Base-by-base conservation (phyloP, 176 grass and related monocot genomes). In the Triticum monococcum region DNA sequence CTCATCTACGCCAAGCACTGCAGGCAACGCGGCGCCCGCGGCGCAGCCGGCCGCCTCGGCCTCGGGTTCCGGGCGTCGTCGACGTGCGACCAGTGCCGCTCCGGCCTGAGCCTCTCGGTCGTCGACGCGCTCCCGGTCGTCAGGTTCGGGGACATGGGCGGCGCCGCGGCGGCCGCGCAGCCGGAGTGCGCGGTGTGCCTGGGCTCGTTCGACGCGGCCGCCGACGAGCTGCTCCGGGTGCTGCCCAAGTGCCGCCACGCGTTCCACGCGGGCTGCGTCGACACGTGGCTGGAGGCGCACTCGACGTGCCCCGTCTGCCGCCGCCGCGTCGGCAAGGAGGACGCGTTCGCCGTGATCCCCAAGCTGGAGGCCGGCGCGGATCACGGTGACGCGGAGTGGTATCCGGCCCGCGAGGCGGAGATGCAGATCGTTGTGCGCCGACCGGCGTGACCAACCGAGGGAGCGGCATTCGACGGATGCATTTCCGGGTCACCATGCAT, bases 181-280 rank as follows among this genome's bases (percentile, higher is more conserved):
- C 74, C 77, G 1, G 85, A 88, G 70, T 93, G 88, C 88, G 85
- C 88, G 5, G 88, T 90, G 48, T 93, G 91, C 82, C 78, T 86
- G 5, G 85, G 40, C 43, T 4, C 75, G 68, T 88, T 90, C 82
- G 46, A 73, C 79, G 72, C 82, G 5, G 88, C 72, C 4, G 45
- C 72, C 14, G 72, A 52, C n/a, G 91, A 88, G 86, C 65, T 83
- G 36, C 60, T 90, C 72, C 86, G 91, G 20, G 88, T 91, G 28
- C 68, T 93, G 60, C 86, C 92, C 4, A 23, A 24, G 45, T 93
- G 88, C 86, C 48, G 20, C 7, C 92, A 93, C 74, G 66, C 43
- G 73, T 90, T 88, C 86, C 92, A 93, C 83, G 71, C 76, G 23
- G 86, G 54, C 12, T 93, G 92, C 75, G 50, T 93, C 67, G 92